phyloP scores from a whole-genome alignment of 768 basidiomycete genomes.

The Naganishia onofrii region DNA sequence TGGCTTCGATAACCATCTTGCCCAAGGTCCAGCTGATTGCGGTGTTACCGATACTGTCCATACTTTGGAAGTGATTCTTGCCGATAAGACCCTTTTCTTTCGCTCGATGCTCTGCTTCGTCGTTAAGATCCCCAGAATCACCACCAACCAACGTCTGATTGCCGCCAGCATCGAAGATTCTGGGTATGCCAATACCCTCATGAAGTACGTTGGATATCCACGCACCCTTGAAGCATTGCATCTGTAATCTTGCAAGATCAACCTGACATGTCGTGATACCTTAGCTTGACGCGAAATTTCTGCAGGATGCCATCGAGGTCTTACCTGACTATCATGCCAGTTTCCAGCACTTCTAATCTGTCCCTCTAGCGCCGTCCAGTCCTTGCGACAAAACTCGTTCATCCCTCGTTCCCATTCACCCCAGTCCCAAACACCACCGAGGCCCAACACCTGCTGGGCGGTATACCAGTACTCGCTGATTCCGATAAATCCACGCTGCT shows the following conservation, averaged over 20 bases:
- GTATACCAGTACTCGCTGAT: conserved; percentile 99
- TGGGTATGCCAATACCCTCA: conserved; percentile 90
- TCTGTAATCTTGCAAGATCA: conserved; percentile 78
- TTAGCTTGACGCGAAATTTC: not conserved
- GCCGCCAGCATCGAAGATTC: conserved; percentile 81
- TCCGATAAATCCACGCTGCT: conserved; percentile 73
- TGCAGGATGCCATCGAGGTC: not conserved
- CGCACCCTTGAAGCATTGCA: conserved; percentile 99
- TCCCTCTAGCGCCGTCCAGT: conserved; percentile 72
- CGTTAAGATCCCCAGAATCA: conserved; percentile 52
- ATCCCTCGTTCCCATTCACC: conserved; percentile 94
- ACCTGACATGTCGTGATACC: conserved; percentile 55
- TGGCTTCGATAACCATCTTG: conserved; percentile 98
- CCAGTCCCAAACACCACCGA: conserved; percentile 93
- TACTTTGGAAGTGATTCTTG: conserved; percentile 68
- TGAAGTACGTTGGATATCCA: conserved; percentile 96
- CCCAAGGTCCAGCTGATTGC: conserved; percentile 97
- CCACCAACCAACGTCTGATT: conserved; percentile 64
- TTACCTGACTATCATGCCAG: conserved; percentile 50
- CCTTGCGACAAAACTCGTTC: conserved; percentile 71
- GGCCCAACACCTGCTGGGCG: conserved; percentile 90
- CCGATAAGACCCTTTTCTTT: conserved; percentile 72
- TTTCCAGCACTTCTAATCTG: conserved; percentile 64
- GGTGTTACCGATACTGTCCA: conserved; percentile 87
- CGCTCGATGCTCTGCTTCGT: conserved; percentile 72